Base-by-base conservation (phyloP, 2,329 filamentous ascomycete species). In the Thyridium curvatum region DNA sequence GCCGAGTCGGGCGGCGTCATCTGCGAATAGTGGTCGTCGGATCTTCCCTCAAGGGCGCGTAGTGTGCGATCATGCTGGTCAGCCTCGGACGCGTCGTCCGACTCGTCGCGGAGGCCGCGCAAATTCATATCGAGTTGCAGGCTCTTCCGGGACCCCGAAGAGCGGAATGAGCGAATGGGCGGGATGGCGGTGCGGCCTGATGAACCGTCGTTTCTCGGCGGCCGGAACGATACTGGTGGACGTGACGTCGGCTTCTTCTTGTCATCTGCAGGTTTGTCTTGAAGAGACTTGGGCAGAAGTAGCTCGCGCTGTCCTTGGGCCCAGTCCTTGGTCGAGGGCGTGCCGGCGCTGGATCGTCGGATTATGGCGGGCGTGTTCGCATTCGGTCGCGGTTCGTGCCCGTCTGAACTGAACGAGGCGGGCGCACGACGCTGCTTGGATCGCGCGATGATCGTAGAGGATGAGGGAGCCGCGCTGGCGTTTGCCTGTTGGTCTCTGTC, bases 91-190 rank as follows among this genome's bases (percentile, higher is more conserved):
- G 47, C 46, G 33, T 53, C 59, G 37, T 68, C 64, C 39, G 69
- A 66, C 45, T 62, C 62, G 34, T 74, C 68, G 61, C 45, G 63
- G 51, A 18, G 61, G 61, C 39, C 64, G 62, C 31, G 56, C 34
- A 26, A 26, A 46, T 65, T 73, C 69, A 74, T 76, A 51, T 78
- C 74, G 49, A 72, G 60, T 12, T 60, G 60, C 17, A 71, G 59
- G 54, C 72, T 77, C 56, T 69, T 73, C 47, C 76, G 72, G 44
- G 73, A 73, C 49, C 69, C 71, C 30, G 74, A 77, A 18, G 74
- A 76, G 43, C 74, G 68, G 47, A 77, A 76, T 8, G 65, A 62
- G 39, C 75, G 69, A 52, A 77, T 77, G 8, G 74, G 74, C 13
- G 74, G 71, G 31, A 77, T 64, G 17, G 55, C 50, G 13, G 56